These are phyloP conservation scores for Eucalyptus camaldulensis DNA, from an alignment of 345 rosid species.

Conservation along the genomic window DNA sequence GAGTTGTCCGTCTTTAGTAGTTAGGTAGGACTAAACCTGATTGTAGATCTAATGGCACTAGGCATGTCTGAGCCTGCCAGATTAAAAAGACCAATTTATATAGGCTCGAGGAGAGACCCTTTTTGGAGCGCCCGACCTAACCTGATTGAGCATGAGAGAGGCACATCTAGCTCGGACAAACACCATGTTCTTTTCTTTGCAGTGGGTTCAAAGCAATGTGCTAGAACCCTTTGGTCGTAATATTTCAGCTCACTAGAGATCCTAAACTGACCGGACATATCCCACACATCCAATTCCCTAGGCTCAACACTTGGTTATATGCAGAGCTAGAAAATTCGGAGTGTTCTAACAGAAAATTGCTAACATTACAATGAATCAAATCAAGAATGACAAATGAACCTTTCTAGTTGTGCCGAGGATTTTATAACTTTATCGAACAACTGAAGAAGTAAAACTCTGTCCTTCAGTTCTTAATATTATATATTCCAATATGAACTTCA, in stretches of 20 bases:
- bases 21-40: background rate
- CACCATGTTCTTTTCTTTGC: no score
- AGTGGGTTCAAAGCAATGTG: no score
- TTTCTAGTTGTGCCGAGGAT: no score
- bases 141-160: background rate
- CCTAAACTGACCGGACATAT: background rate
- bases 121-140: background rate
- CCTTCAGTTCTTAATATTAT: no score
- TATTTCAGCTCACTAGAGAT: background rate
- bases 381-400: background rate
- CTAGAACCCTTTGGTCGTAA: no score
- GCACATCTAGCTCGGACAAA: no score
- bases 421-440: no score
- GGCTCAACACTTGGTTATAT: background rate
- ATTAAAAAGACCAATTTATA: background rate
- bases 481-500: no score
- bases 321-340: background rate
- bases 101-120: background rate
- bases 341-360: background rate
- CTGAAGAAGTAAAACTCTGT: no score
- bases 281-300: background rate
- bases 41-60: background rate
- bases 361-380: background rate
- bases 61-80: background rate
- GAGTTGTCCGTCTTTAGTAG: background rate